Base-by-base conservation (phyloP, 495 filamentous ascomycete genomes). In the Friedmanniomyces simplex region DNA sequence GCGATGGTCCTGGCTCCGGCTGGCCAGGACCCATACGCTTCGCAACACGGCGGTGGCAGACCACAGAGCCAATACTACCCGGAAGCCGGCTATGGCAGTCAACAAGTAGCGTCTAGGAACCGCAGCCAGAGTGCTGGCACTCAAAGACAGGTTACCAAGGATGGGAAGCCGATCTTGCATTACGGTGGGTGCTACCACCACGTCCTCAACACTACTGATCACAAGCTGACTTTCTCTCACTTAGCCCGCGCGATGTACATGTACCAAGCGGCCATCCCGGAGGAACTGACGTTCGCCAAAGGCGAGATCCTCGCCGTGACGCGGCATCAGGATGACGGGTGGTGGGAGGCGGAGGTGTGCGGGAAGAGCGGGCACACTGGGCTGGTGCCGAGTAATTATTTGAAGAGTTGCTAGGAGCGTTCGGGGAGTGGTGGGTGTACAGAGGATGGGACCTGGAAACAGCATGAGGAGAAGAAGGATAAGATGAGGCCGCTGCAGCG, bases 341-440 rank as follows among this genome's bases (percentile, higher is more conserved):
- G 94, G 94, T 99, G 94, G 94, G 93, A 97, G 75, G 93, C 94
- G 14, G 91, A 96, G 72, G 80, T 95, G 52, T 87, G 89, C 50
- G 87, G 87, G 0, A 82, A 81, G 63, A 83, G 83, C 25, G 58
- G 81, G 20, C 77, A 82, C 63, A 74, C 86, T 12, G 94, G 94
- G 24, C 75, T 99, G 66, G 94, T 97, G 52, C 94, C 94, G 22
- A 96, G 91, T 72, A 99, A 99, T 71, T 99, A 99, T 67, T 73
- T 99, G 67, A 89, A 95, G 73, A 74, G 77, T 42, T 84, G 79
- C 68, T 88, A 63, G 50, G 24, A 28, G 58, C 32, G 6, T 43
- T 54, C 51, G 46, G 3, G 7, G 21, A 49, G 46, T 28, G 53
- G 26, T 7, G 1, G 24, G 16, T 55, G 14, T 32, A 48, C 18